These are phyloP conservation scores for Pseudozyma flocculosa DNA, from an alignment of 1,284 basidiomycete genomes.

Conservation along the genomic window DNA sequence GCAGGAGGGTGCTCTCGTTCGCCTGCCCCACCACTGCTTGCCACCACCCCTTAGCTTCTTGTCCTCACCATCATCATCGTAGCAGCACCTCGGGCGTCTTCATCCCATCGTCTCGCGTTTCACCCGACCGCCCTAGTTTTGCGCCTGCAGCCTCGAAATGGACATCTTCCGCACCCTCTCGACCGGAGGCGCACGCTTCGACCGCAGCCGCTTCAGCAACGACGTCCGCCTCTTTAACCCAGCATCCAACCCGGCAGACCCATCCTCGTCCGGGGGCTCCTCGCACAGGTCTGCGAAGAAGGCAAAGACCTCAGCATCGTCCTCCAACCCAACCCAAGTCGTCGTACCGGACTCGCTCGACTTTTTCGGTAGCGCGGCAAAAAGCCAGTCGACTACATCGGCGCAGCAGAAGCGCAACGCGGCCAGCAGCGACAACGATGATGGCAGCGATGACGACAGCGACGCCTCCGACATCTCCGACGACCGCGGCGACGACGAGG, in stretches of 20 bases:
- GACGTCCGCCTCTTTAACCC: constrained; percentile 72
- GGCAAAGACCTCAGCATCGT: not conserved
- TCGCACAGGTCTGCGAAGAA: constrained; percentile 1
- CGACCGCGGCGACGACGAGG: not conserved
- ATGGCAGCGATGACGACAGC: constrained; percentile 9
- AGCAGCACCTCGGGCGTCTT: no score
- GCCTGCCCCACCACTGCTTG: no score
- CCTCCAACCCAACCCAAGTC: constrained; percentile 13
- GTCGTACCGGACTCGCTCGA: constrained; percentile 42
- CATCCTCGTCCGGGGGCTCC: not conserved
- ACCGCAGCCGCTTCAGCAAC: constrained; percentile 72
- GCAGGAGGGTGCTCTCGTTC: no score
- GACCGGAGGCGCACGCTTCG: constrained; percentile 62
- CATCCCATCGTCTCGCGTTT: no score
- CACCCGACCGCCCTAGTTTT: no score
- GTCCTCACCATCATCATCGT: no score
- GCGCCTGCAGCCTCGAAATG: no score
- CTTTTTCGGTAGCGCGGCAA: constrained; percentile 39
- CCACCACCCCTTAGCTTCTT: no score
- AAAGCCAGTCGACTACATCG: constrained; percentile 61
- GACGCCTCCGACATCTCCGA: not conserved
- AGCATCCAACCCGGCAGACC: not conserved
- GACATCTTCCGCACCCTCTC: constrained; percentile 56
- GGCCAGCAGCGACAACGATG: constrained; percentile 6
- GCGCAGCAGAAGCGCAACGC: constrained; percentile 14